A percentile compares a stretch with the other conserved stretches of the same genome.
Evolutionary conservation across 805 yeast genomes (phyloP).

Genomic region (Candida railenensis): DNA sequence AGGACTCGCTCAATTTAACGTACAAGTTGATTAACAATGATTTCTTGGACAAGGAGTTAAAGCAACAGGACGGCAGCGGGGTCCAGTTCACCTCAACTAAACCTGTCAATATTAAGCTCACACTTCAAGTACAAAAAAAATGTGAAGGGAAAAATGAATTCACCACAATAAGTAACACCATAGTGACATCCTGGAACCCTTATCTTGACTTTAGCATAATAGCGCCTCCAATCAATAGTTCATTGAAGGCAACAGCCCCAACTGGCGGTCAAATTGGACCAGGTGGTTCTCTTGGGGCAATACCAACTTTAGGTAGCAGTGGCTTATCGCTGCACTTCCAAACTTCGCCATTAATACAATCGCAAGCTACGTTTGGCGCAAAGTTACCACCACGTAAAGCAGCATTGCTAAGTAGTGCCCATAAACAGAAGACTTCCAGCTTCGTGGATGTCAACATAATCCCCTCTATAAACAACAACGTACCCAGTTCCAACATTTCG

Average conservation of each 20-base stretch:
- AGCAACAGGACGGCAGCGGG: slow-evolving; percentile 7
- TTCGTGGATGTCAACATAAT: not conserved
- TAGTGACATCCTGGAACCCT: slow-evolving; percentile 41
- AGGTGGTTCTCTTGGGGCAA: not conserved
- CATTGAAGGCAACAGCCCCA: slow-evolving; percentile 27
- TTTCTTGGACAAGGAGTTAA: slow-evolving; percentile 19
- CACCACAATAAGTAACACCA: slow-evolving; percentile 23
- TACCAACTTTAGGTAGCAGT: not conserved
- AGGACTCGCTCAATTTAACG: slow-evolving; percentile 34
- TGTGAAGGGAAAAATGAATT: slow-evolving; percentile 2
- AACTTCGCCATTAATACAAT: not conserved
- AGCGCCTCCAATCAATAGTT: slow-evolving; percentile 40
- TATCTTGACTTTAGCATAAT: slow-evolving; percentile 33
- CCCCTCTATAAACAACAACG: not conserved
- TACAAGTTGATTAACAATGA: slow-evolving; percentile 34
- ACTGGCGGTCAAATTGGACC: not conserved
- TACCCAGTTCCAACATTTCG: not conserved
- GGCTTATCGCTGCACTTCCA: not conserved
- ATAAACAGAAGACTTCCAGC: not conserved
- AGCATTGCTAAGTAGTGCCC: not conserved
- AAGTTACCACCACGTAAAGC: not conserved
- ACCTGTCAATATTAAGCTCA: slow-evolving; percentile 25
- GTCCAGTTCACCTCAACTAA: slow-evolving; percentile 16
- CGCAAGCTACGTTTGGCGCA: not conserved
- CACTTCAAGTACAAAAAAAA: slow-evolving; percentile 23